Percentiles rank a stretch among this genome's conserved stretches.
Evolutionary conservation across 2,329 filamentous ascomycete species (phyloP).

Genomic region (Drechslerella stenobrocha): DNA sequence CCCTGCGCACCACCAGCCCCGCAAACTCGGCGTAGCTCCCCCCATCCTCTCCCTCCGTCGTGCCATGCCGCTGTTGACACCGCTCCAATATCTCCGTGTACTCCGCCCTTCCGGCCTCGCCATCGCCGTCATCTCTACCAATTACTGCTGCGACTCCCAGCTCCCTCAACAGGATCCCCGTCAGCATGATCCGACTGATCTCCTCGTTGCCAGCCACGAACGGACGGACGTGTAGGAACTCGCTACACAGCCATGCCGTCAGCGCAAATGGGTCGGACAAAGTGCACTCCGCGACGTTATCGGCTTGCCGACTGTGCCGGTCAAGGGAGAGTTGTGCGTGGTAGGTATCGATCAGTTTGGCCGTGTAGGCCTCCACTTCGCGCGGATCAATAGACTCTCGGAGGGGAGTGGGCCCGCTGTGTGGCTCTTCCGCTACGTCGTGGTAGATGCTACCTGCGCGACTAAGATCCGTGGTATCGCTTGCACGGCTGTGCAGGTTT

Average conservation of each 20-base stretch:
- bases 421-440: neutral
- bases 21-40: constrained; percentile 33
- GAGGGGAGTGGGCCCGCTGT: neutral
- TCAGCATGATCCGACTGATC: constrained; percentile 38
- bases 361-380: constrained; percentile 27
- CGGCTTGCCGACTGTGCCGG: neutral
- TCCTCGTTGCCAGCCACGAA: constrained; percentile 29
- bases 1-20: constrained; percentile 27
- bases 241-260: constrained; percentile 15
- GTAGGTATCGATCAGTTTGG: constrained; percentile 25
- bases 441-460: constrained; percentile 6
- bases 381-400: constrained; percentile 27
- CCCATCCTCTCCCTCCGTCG: neutral
- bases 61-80: constrained; percentile 9
- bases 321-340: constrained; percentile 23
- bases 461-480: no score
- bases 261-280: constrained; percentile 34
- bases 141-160: constrained; percentile 15
- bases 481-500: no score
- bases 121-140: constrained; percentile 18
- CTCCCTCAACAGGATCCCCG: constrained; percentile 31
- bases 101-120: constrained; percentile 17
- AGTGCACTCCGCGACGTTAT: constrained; percentile 9
- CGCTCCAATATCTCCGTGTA: constrained; percentile 22
- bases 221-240: constrained; percentile 32